These are phyloP conservation scores for Lycium barbarum DNA, from an alignment of 257 asterid species.

Conservation along the genomic window DNA sequence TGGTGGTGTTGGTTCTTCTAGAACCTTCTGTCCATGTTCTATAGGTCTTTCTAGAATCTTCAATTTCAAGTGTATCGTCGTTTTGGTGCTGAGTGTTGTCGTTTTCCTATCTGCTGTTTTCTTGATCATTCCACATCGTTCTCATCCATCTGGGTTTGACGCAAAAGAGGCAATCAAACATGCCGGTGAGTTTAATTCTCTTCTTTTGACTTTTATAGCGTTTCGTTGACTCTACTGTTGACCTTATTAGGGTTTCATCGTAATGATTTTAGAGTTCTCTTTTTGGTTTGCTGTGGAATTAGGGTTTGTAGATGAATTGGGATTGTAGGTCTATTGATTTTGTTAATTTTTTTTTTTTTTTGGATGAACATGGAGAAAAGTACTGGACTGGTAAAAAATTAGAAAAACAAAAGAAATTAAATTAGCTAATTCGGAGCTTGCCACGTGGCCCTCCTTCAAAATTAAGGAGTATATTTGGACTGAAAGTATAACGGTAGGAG, in stretches of 20 bases:
- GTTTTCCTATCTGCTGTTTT: constrained; percentile 60
- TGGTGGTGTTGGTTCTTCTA: constrained; percentile 40
- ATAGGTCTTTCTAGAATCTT: constrained; percentile 40
- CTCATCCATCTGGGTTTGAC: constrained; percentile 56
- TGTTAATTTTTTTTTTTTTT: neutral
- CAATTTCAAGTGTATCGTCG: constrained; percentile 63
- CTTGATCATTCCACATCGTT: constrained; percentile 58
- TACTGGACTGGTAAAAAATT: neutral
- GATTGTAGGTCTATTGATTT: neutral
- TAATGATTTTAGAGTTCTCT: neutral
- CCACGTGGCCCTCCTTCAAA: too few relatives aligned
- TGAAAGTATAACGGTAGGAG: too few relatives aligned
- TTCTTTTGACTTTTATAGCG: neutral
- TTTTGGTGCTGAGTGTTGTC: constrained; percentile 60
- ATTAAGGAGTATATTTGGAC: too few relatives aligned
- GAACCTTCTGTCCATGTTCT: constrained; percentile 60
- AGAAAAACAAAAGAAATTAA: too few relatives aligned
- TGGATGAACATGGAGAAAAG: neutral
- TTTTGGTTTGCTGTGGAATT: neutral
- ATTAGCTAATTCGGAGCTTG: too few relatives aligned
- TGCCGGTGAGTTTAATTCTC: constrained; percentile 45
- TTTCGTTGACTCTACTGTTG: constrained; percentile 4
- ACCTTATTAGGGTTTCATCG: constrained; percentile 32
- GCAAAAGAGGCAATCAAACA: constrained; percentile 61
- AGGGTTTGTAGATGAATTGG: constrained; percentile 13